These are phyloP conservation scores for Phyllosticta citribraziliensis DNA, from an alignment of 2,329 filamentous ascomycete genomes.

Conservation along the genomic window DNA sequence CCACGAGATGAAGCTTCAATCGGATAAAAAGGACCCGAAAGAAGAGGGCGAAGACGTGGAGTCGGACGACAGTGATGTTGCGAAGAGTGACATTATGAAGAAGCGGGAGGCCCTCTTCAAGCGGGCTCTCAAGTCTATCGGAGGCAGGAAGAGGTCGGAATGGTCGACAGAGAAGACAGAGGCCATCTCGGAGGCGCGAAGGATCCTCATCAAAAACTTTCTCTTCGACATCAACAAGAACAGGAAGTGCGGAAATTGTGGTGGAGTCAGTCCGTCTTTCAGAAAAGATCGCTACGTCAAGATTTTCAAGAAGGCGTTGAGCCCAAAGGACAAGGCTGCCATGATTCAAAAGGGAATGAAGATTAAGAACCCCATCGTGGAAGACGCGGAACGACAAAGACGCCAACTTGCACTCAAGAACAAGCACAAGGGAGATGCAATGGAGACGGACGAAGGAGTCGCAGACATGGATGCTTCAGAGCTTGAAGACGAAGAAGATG, in stretches of 20 bases:
- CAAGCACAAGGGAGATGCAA: slow-evolving; percentile 35
- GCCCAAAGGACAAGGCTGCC: slow-evolving; percentile 61
- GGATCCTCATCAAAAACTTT: slow-evolving; percentile 71
- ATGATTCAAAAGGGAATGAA: slow-evolving; percentile 65
- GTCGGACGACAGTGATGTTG: slow-evolving; percentile 52
- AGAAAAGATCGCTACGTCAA: slow-evolving; percentile 88
- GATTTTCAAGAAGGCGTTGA: slow-evolving; percentile 78
- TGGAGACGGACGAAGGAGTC: slow-evolving; percentile 57
- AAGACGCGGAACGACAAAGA: slow-evolving; percentile 1
- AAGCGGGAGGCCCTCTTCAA: slow-evolving; percentile 61
- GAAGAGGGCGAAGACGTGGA: slow-evolving; percentile 37
- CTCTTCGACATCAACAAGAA: slow-evolving; percentile 60
- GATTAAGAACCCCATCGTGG: slow-evolving; percentile 55
- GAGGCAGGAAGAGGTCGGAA: slow-evolving; percentile 32
- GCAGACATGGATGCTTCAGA: slow-evolving; percentile 45
- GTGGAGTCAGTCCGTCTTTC: slow-evolving; percentile 68
- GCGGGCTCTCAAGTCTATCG: slow-evolving; percentile 55
- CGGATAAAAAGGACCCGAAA: slow-evolving; percentile 26
- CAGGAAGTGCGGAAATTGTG: slow-evolving; percentile 59
- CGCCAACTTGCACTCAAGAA: slow-evolving; percentile 25
- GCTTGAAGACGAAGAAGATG: slow-evolving; percentile 21
- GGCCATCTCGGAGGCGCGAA: slow-evolving; percentile 66
- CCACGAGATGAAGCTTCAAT: slow-evolving; percentile 33
- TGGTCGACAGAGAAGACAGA: slow-evolving; percentile 63
- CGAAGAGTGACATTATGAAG: slow-evolving; percentile 45